Evolutionary conservation across 2,329 filamentous ascomycete species (phyloP).

Genomic region (Aurifilum marmelostoma): DNA sequence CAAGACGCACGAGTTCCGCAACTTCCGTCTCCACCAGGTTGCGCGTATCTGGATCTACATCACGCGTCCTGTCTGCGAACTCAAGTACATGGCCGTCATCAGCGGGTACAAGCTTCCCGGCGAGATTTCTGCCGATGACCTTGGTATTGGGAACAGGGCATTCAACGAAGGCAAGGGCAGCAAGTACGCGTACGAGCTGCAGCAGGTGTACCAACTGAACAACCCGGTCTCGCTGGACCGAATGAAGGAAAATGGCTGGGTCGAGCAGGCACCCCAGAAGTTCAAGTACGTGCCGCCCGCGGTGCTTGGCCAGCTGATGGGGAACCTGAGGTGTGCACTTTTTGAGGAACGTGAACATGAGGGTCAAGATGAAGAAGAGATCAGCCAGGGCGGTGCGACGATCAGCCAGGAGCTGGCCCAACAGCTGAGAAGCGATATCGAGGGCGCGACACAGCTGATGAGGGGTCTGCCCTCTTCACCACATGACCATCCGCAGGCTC

Average conservation of each 20-base stretch:
- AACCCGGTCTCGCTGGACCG: slow-evolving; percentile 56
- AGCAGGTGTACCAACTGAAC: slow-evolving; percentile 65
- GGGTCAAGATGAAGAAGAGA: not conserved
- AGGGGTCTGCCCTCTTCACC: slow-evolving; percentile 11
- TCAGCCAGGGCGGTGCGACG: slow-evolving; percentile 37
- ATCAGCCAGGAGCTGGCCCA: slow-evolving; percentile 57
- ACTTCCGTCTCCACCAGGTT: slow-evolving; percentile 59
- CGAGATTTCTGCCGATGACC: slow-evolving; percentile 46
- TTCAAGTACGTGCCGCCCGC: slow-evolving; percentile 60
- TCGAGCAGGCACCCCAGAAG: slow-evolving; percentile 51
- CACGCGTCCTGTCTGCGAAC: slow-evolving; percentile 47
- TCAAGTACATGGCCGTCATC: slow-evolving; percentile 64
- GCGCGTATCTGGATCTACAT: slow-evolving; percentile 66
- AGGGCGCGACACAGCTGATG: slow-evolving; percentile 35
- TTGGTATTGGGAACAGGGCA: slow-evolving; percentile 54
- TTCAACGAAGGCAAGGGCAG: slow-evolving; percentile 50
- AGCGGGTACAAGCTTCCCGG: slow-evolving; percentile 50
- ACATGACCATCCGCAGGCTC: not conserved
- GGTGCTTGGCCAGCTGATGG: slow-evolving; percentile 59
- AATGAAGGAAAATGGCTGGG: slow-evolving; percentile 60
- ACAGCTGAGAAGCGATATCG: slow-evolving; percentile 52
- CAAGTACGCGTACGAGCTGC: slow-evolving; percentile 56
- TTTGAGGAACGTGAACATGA: slow-evolving; percentile 40
- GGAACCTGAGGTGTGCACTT: slow-evolving; percentile 58
- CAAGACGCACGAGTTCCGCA: slow-evolving; percentile 59